Evolutionary conservation across 208 protist genomes (phyloP), one percentile per base, ranked within the genome.

Genomic region (Polymyxa betae): DNA sequence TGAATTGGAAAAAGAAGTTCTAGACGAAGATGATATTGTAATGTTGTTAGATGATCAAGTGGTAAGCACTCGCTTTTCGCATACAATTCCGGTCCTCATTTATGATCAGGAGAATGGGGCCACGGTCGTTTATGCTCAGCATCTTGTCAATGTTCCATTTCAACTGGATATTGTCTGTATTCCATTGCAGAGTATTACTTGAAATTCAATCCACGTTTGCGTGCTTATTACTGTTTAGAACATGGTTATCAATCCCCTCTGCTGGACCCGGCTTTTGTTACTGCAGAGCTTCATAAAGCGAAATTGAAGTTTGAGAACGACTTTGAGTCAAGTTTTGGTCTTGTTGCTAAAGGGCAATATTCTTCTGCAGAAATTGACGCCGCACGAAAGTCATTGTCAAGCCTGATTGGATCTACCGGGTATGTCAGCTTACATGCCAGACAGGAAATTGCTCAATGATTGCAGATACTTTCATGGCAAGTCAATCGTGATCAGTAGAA

Each of bases 81-180:
- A n/a, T n/a, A n/a, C n/a, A n/a, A n/a, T n/a, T n/a, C n/a, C n/a
- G n/a, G n/a, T n/a, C n/a, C 49, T 60, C 12, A 60, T 60, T 5
- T 43, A 82, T 40, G 5, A 5, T 40, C 72, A 82, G 72, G n/a
- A 82, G 5, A 38, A 5, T 16, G n/a, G 35, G 10, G 72, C 72
- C n/a, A 82, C n/a, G 5, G 72, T 82, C n/a, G 72, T 82, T 20
- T 82, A 82, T 43, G 72, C 40, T 35, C 72, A 82, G 72, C 72
- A 82, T n/a, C 5, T 82, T 20, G 5, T 82, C 35, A 20, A 5
- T 40, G 16, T 82, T 12, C 72, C 72, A 43, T 82, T 82, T 43
- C 16, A 82, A 43, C 5, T 82, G 16, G 72, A 82, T 82, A 82
- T 82, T 82, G 72, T 35, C n/a, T 82, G n/a, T 82, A n/a, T 82